phyloP scores from a whole-genome alignment of 441 rosid species.

The Arabidopsis hybrid region DNA sequence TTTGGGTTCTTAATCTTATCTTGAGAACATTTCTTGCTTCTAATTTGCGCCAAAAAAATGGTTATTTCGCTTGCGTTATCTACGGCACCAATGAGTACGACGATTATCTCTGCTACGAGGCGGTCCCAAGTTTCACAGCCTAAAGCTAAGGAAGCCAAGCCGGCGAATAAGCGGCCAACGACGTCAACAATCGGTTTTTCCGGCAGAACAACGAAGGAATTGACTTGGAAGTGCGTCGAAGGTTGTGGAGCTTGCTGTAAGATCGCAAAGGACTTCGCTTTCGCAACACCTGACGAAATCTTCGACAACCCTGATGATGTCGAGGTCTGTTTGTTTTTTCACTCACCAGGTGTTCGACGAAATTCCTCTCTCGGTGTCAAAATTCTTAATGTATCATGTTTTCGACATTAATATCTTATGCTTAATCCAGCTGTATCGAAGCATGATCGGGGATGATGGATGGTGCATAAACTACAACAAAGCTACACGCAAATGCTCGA shows the following conservation, averaged over 20 bases:
- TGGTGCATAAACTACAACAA: slow-evolving; percentile 82
- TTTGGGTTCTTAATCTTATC: slow-evolving; percentile 22
- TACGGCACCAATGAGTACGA: slow-evolving; percentile 22
- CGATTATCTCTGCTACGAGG: slow-evolving; percentile 20
- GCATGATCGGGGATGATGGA: slow-evolving; percentile 82
- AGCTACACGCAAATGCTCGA: slow-evolving; percentile 80
- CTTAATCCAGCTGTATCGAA: slow-evolving; percentile 63
- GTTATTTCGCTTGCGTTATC: slow-evolving; percentile 28
- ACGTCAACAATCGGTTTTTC: slow-evolving; percentile 40
- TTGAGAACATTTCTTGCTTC: neutral
- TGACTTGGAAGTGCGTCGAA: slow-evolving; percentile 70
- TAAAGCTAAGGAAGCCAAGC: slow-evolving; percentile 27
- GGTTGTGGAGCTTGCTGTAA: slow-evolving; percentile 91
- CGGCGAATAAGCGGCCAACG: slow-evolving; percentile 27
- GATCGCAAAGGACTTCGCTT: slow-evolving; percentile 78
- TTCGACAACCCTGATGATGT: slow-evolving; percentile 62
- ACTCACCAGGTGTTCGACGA: slow-evolving; percentile 54
- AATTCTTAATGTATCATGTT: neutral
- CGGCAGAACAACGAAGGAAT: slow-evolving; percentile 47
- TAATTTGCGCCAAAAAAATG: slow-evolving; percentile 34
- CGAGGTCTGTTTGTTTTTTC: slow-evolving; percentile 51
- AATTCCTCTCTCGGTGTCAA: slow-evolving; percentile 32
- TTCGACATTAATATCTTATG: neutral
- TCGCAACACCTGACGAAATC: slow-evolving; percentile 76
- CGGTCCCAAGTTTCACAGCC: slow-evolving; percentile 26